Conservation (phyloP, 2,329 filamentous ascomycete species). For the Trichophyton benhamiae region DNA sequence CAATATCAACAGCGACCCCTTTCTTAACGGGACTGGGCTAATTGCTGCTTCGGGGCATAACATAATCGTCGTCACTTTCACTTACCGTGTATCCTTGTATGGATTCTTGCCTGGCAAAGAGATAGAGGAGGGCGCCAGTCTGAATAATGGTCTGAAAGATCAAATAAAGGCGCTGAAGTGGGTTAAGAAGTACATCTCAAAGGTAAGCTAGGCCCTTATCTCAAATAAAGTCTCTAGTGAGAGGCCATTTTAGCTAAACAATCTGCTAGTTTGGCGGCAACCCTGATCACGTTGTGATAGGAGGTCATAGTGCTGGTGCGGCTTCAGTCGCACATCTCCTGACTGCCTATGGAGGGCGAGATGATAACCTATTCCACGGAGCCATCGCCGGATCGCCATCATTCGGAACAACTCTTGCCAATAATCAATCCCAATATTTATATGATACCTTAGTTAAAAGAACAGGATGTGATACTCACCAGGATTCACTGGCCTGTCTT, state of each 20-base stretch:
- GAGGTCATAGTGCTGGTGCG: slow-evolving; percentile 57
- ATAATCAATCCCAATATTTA: slow-evolving; percentile 38
- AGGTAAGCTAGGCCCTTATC: slow-evolving; percentile 21
- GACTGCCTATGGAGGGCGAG: slow-evolving; percentile 38
- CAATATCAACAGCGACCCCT: slow-evolving; percentile 45
- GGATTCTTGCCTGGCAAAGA: slow-evolving; percentile 56
- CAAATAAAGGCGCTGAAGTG: slow-evolving; percentile 58
- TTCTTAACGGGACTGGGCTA: slow-evolving; percentile 51
- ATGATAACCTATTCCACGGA: slow-evolving; percentile 41
- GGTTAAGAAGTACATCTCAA: slow-evolving; percentile 52
- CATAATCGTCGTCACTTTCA: slow-evolving; percentile 59
- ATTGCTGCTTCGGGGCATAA: slow-evolving; percentile 45
- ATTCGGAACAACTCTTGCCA: slow-evolving; percentile 38
- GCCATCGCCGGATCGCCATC: slow-evolving; percentile 44
- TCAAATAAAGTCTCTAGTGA: background rate
- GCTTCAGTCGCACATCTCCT: slow-evolving; percentile 53
- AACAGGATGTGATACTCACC: slow-evolving; percentile 33
- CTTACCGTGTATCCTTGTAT: slow-evolving; percentile 63
- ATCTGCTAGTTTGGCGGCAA: slow-evolving; percentile 52
- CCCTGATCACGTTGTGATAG: slow-evolving; percentile 54
- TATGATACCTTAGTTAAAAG: slow-evolving; percentile 41
- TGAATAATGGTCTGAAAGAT: slow-evolving; percentile 60
- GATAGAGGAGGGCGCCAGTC: slow-evolving; percentile 36
- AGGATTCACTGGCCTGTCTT: slow-evolving; percentile 37
- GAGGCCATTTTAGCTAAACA: background rate